A percentile compares a stretch with the other conserved stretches of the same genome.
Conservation (phyloP, 192 early-diverging fungal species). For the Backusella australiensis region DNA sequence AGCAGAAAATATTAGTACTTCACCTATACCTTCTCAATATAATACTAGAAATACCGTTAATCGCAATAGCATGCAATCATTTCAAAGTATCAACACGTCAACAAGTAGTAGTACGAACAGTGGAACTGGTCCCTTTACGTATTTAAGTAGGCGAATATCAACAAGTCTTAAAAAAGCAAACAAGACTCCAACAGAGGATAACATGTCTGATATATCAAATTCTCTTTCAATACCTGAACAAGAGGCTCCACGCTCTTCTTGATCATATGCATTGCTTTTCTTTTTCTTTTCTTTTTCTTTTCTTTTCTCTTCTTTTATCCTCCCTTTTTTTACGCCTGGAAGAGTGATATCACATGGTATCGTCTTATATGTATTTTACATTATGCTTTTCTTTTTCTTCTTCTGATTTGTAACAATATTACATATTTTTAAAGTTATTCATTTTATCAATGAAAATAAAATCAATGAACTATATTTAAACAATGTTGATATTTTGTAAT, state of each 20-base stretch:
- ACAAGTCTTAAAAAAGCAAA: neutral
- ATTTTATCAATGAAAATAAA: no score
- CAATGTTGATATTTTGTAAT: no score
- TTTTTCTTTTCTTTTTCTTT: no score
- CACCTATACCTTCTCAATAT: slow-evolving; percentile 1
- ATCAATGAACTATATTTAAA: no score
- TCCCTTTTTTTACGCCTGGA: neutral
- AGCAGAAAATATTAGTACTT: neutral
- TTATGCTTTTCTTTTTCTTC: no score
- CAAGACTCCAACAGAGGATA: neutral
- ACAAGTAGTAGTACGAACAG: neutral
- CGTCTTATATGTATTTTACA: no score
- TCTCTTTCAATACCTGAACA: slow-evolving; percentile 2
- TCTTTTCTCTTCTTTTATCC: no score
- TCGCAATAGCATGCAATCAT: neutral
- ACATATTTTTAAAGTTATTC: no score
- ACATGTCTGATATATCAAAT: neutral
- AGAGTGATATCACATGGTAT: no score
- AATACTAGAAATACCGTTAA: neutral
- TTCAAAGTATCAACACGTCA: neutral
- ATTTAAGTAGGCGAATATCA: slow-evolving; percentile 3
- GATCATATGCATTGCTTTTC: neutral
- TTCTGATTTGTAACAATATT: no score
- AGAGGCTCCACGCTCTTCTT: neutral
- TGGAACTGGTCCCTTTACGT: neutral